Evolutionary conservation across 768 basidiomycete species (phyloP), one percentile per base, ranked within the genome.

Genomic region (Collybiopsis confluens): DNA sequence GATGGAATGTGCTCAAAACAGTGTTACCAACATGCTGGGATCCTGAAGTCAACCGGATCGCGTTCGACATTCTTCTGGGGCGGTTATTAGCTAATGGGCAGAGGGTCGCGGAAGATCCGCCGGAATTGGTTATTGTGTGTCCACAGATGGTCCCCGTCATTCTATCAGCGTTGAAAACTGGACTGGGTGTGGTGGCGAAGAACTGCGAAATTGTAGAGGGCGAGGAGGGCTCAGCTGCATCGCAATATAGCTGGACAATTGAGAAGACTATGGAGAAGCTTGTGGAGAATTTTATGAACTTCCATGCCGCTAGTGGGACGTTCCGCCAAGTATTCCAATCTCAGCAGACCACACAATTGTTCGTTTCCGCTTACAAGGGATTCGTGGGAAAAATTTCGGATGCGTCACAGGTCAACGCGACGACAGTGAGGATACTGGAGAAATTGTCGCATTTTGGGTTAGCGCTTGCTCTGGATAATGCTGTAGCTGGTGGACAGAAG

Each of bases 261-360:
- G 70, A 68, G 61, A 63, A 70, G 0, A 73, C 71, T 10, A 80
- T 83, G 62, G 86, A 88, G 63, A 71, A 70, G 4, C 72, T 93
- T 15, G 65, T 89, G 1, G 86, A 86, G 63, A 82, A 86, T 49
- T 65, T 92, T 45, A 82, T 91, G 57, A 75, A 79, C 28, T 70
- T 90, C 28, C 88, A 92, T 57, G 74, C 80, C 1, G 77, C 82
- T 0, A 82, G 78, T 56, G 62, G 77, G 0, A 79, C 81, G 0
- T 92, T 92, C 68, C 81, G 88, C 11, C 78, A 85, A 52, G 64
- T 86, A 1, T 92, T 92, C 69, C 82, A 76, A 59, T 89, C 86
- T 1, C 85, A 87, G 52, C 83, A 80, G 52, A 80, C 79, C 9
- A 86, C 85, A 0, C 81, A 84, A 52, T 56, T 82, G 8, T 88